A percentile compares a stretch with the other conserved stretches of the same genome.
These are phyloP conservation scores for Salix viminalis DNA, from an alignment of 345 rosid species.

Conservation along the genomic window DNA sequence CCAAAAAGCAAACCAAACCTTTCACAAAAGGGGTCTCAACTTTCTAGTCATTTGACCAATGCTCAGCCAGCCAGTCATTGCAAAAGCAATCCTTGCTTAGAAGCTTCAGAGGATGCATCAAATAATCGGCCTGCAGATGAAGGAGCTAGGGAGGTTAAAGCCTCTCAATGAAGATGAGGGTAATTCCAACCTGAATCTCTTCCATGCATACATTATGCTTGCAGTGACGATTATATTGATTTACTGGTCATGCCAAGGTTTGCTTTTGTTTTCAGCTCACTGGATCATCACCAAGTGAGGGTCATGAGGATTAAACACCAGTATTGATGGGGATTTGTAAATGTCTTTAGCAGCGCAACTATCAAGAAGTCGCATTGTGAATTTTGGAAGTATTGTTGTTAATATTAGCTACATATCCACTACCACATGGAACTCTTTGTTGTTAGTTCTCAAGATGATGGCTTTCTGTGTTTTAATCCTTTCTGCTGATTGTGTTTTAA, in stretches of 20 bases:
- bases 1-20: conserved; percentile 25
- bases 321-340: not conserved
- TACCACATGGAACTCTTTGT: not conserved
- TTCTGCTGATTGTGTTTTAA: not conserved
- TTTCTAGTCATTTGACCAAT: conserved; percentile 19
- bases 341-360: not conserved
- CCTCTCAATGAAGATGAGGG: conserved; percentile 35
- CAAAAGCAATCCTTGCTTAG: conserved; percentile 15
- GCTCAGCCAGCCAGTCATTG: conserved; percentile 14
- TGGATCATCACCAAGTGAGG: conserved; percentile 13
- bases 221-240: conserved; percentile 12
- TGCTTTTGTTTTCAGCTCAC: conserved; percentile 32
- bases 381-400: not conserved
- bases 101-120: conserved; percentile 33
- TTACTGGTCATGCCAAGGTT: conserved; percentile 29
- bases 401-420: not conserved
- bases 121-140: conserved; percentile 39
- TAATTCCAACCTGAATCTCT: conserved; percentile 35
- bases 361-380: not conserved
- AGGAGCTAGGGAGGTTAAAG: conserved; percentile 29
- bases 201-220: conserved; percentile 11
- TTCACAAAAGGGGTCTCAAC: conserved; percentile 33
- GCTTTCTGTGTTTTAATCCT: not conserved
- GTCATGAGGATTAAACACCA: not conserved
- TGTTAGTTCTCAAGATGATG: not conserved